Percentiles rank a stretch among this genome's conserved stretches.
phyloP scores from a whole-genome alignment of 176 grass and related monocot genomes.

The Chloris gayana region DNA sequence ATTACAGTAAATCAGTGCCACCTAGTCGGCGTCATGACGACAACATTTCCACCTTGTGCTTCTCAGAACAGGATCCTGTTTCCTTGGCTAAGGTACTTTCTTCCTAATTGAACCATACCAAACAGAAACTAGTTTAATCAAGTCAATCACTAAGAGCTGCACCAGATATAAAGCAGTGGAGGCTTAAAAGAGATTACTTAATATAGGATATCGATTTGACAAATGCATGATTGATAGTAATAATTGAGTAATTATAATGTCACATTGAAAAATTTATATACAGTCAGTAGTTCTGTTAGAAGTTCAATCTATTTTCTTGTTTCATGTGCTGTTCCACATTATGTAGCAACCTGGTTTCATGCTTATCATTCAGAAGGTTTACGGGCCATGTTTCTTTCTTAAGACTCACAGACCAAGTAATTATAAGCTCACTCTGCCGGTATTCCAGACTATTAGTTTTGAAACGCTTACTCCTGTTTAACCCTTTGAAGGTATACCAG shows the following conservation, averaged over 20 bases:
- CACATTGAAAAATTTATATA: too few species aligned
- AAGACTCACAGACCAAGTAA: not conserved
- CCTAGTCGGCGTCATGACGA: slow-evolving; percentile 63
- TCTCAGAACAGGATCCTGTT: slow-evolving; percentile 66
- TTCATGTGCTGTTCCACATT: too few species aligned
- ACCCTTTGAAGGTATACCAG: not conserved
- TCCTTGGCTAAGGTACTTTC: slow-evolving; percentile 74
- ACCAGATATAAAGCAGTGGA: not conserved
- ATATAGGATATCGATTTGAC: not conserved
- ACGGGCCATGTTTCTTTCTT: not conserved
- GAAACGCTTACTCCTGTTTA: slow-evolving; percentile 8
- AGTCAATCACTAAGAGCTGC: slow-evolving; percentile 17
- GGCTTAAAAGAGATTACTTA: not conserved
- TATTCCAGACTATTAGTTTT: not conserved
- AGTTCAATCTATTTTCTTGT: too few species aligned
- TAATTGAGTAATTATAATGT: not conserved
- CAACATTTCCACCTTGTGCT: slow-evolving; percentile 71
- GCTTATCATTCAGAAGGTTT: not conserved
- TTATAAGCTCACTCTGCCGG: not conserved
- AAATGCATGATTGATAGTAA: not conserved
- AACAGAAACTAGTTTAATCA: not conserved
- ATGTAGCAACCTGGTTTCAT: not conserved
- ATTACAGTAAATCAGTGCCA: slow-evolving; percentile 70
- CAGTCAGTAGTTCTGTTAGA: too few species aligned
- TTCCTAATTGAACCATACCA: slow-evolving; percentile 26